Base-by-base conservation (phyloP, 805 yeast species). In the Diddensiella santjacobensis region DNA sequence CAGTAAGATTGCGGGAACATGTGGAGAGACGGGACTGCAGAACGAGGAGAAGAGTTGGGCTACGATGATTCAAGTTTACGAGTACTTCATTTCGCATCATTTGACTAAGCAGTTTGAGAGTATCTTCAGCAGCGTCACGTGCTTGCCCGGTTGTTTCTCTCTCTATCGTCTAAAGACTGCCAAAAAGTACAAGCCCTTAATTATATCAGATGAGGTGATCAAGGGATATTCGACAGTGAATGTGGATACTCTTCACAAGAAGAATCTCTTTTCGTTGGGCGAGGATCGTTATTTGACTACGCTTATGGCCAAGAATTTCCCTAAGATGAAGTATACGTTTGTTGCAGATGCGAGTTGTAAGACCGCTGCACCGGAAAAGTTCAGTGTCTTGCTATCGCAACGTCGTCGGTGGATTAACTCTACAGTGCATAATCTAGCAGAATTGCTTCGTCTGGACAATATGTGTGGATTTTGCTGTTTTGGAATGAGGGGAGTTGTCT, bases 371-470 rank as follows among this genome's bases (percentile, higher is more conserved):
- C 84, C 84, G 1, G 79, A 74, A 49, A 66, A 68, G 36, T 74
- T 78, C 58, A 62, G 60, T 48, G 77, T 77, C 42, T 66, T 77
- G 53, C 68, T 77, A 44, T 77, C 81, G 2, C 81, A 77, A 62
- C 73, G 81, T 57, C 77, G 81, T 63, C 78, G 84, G 54, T 79
- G 84, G 84, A 79, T 79, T 58, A 79, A 79, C 61, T 80, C 84
- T 4, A 79, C 84, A 0, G 81, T 79, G 24, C 84, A 79, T 63
- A 79, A 79, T 57, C 73, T 79, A 61, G 67, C 74, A 61, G 84
- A 79, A 65, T 72, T 79, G 55, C 72, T 78, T 35, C 69, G 77
- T 55, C 74, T 79, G 38, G 70, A 72, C 24, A 79, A 79, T 51
- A 73, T 79, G 70, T 79, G 84, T 66, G 84, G 84, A 43, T 79